These are phyloP conservation scores for Monosporascus sp. DNA, from an alignment of 2,329 filamentous ascomycete genomes.

Conservation along the genomic window DNA sequence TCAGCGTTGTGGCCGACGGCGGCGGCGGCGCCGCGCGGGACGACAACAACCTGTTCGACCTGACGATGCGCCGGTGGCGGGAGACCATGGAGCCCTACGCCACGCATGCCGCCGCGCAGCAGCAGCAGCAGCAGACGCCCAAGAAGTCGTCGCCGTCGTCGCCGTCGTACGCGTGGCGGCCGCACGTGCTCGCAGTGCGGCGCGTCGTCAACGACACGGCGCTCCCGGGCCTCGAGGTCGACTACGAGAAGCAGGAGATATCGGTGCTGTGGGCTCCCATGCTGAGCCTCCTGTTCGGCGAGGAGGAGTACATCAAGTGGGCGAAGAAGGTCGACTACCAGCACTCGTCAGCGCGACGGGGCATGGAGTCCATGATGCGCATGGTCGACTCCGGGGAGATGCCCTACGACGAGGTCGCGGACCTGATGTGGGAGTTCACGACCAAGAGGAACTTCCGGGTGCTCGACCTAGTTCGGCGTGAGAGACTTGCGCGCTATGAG, in stretches of 20 bases:
- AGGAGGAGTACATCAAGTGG: slow-evolving; percentile 11
- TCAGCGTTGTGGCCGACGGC: neutral
- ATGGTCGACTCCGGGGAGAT: slow-evolving; percentile 2
- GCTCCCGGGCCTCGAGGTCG: slow-evolving; percentile 5
- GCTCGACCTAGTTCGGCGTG: neutral
- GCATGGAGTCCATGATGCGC: neutral
- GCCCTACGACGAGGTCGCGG: slow-evolving; percentile 1
- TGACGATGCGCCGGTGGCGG: slow-evolving; percentile 4
- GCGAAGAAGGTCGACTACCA: slow-evolving; percentile 5
- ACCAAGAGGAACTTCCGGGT: neutral
- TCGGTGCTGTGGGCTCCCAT: slow-evolving; percentile 9
- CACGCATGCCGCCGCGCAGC: neutral
- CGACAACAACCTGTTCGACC: neutral
- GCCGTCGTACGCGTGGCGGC: neutral
- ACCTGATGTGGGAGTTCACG: neutral
- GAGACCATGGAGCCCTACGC: slow-evolving; percentile 2
- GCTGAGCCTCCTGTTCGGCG: slow-evolving; percentile 8
- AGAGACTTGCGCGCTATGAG: neutral
- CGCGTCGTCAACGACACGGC: slow-evolving; percentile 10
- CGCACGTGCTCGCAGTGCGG: slow-evolving; percentile 6
- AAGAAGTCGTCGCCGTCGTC: neutral
- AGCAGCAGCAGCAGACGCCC: neutral
- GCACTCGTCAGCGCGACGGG: neutral
- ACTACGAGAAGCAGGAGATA: slow-evolving; percentile 3
- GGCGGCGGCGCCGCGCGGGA: neutral